A percentile compares a stretch with the other conserved stretches of the same genome.
Conservation (phyloP, 495 filamentous ascomycete genomes). For the Aspergillus asperescens region DNA sequence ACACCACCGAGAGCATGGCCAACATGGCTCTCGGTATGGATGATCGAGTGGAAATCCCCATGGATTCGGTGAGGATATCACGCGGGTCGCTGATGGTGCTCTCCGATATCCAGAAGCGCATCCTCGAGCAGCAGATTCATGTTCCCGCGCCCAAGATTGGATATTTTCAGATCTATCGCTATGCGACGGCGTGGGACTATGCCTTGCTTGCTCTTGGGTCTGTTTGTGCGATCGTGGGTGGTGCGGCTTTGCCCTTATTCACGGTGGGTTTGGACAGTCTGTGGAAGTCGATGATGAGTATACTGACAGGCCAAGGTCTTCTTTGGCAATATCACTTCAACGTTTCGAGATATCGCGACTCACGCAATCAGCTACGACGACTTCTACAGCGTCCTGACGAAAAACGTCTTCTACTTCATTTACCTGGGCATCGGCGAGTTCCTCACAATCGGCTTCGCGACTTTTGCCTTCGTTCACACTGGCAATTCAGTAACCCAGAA, state of each 20-base stretch:
- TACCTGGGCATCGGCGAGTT: slow-evolving; percentile 86
- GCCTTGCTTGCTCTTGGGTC: slow-evolving; percentile 60
- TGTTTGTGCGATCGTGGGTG: slow-evolving; percentile 66
- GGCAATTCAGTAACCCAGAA: slow-evolving; percentile 82
- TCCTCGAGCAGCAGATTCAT: slow-evolving; percentile 66
- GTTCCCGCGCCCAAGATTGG: slow-evolving; percentile 60
- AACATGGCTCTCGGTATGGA: background rate
- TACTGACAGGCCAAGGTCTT: slow-evolving; percentile 39
- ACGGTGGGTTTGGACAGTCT: slow-evolving; percentile 48
- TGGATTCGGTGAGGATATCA: background rate
- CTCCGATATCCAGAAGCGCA: slow-evolving; percentile 47
- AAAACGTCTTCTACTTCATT: slow-evolving; percentile 77
- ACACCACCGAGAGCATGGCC: no score
- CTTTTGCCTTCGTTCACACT: slow-evolving; percentile 86
- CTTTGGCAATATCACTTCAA: slow-evolving; percentile 69
- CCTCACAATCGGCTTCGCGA: slow-evolving; percentile 69
- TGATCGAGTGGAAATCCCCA: background rate
- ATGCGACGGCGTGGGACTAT: slow-evolving; percentile 67
- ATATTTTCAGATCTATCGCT: slow-evolving; percentile 67
- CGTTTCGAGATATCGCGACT: slow-evolving; percentile 61
- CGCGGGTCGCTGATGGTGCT: slow-evolving; percentile 4
- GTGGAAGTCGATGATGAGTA: background rate
- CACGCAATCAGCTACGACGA: slow-evolving; percentile 40
- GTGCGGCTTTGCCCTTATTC: slow-evolving; percentile 80
- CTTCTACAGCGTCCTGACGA: slow-evolving; percentile 56